phyloP scores from a whole-genome alignment of 139 green algal species.

The Trebouxia sp. region DNA sequence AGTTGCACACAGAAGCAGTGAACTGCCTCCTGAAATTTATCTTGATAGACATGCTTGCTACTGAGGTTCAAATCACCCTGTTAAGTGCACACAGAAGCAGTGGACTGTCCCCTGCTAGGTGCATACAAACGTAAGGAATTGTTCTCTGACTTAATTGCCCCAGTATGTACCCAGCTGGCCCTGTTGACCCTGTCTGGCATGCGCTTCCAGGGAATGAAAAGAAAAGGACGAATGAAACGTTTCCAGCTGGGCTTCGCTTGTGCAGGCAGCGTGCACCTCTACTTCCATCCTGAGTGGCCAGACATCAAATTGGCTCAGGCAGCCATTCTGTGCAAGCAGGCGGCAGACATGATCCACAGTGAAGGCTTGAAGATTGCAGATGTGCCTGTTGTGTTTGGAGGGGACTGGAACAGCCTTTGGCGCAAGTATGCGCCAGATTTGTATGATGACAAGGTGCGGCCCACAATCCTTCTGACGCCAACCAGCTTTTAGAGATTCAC shows the following conservation, averaged over 20 bases:
- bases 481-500: too few species aligned
- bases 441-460: background rate
- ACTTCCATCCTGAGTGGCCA: slow-evolving; percentile 22
- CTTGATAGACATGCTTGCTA: too few species aligned
- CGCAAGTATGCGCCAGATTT: slow-evolving; percentile 11
- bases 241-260: background rate
- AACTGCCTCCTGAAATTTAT: too few species aligned
- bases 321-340: background rate
- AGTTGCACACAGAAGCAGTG: too few species aligned
- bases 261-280: slow-evolving; percentile 26
- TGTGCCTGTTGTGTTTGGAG: background rate
- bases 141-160: too few species aligned
- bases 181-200: too few species aligned
- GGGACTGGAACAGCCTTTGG: slow-evolving; percentile 24
- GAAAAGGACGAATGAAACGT: too few species aligned
- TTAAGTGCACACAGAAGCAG: too few species aligned
- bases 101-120: background rate
- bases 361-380: background rate
- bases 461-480: background rate
- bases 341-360: background rate
- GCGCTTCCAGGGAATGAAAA: too few species aligned
- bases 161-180: too few species aligned
- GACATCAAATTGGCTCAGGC: slow-evolving; percentile 24
- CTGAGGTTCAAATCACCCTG: too few species aligned
- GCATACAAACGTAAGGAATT: background rate